phyloP scores from a whole-genome alignment of 495 filamentous ascomycete species.

The Penicillium desertorum region DNA sequence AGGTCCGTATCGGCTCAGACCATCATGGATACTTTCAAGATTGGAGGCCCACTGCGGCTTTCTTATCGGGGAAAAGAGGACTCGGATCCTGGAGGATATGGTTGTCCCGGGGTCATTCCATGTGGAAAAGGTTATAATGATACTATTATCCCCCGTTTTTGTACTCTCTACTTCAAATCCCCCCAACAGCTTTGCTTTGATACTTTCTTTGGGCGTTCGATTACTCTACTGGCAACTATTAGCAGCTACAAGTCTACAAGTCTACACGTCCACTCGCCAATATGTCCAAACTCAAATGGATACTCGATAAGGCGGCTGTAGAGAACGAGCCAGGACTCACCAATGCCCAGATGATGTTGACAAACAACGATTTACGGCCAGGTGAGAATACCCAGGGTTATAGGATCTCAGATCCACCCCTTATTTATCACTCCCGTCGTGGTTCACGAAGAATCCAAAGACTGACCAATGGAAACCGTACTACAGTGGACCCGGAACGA shows the following conservation, averaged over 20 bases:
- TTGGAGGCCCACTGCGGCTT: background rate
- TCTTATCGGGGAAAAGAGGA: background rate
- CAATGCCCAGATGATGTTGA: constrained; percentile 84
- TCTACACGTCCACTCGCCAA: constrained; percentile 14
- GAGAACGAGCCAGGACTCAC: constrained; percentile 74
- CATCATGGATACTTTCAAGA: background rate
- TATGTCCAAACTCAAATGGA: constrained; percentile 35
- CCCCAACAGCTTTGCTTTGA: background rate
- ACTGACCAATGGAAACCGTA: constrained; percentile 20
- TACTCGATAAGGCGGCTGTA: constrained; percentile 62
- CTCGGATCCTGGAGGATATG: background rate
- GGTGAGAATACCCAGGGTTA: constrained; percentile 42
- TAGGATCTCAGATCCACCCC: background rate
- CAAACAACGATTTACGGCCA: constrained; percentile 86
- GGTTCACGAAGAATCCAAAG: background rate
- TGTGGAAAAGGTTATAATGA: background rate
- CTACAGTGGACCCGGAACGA: constrained; percentile 71
- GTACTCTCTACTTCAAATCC: background rate
- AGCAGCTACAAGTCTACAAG: background rate
- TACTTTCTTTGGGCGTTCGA: too few relatives aligned
- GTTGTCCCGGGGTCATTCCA: background rate
- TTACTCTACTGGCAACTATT: background rate
- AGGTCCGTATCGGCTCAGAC: constrained; percentile 3
- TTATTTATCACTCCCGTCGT: background rate
- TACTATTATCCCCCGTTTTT: background rate